Conservation (phyloP, 176 grass and related monocot genomes). For the Hsuehochloa calcarea region DNA sequence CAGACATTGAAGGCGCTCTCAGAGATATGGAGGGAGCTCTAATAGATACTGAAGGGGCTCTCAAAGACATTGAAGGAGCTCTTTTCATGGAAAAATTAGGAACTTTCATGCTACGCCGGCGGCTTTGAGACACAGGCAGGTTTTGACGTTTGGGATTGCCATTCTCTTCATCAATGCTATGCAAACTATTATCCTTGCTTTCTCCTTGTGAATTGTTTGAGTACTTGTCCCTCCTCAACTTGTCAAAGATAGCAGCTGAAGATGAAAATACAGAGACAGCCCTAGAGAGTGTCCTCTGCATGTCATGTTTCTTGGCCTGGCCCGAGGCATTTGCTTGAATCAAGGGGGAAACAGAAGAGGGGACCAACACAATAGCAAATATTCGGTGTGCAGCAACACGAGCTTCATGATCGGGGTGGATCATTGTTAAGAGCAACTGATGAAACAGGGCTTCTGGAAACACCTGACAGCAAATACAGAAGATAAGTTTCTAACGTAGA, state of each 20-base stretch:
- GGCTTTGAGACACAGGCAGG: constrained; percentile 69
- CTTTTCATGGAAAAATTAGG: constrained; percentile 68
- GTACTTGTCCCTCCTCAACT: constrained; percentile 71
- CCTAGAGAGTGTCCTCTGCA: constrained; percentile 94
- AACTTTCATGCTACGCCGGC: constrained; percentile 51
- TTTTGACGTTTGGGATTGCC: constrained; percentile 52
- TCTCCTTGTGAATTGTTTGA: constrained; percentile 56
- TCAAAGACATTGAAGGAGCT: constrained; percentile 52
- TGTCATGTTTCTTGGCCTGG: constrained; percentile 54
- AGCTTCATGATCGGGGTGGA: constrained; percentile 91
- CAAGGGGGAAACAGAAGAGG: constrained; percentile 78
- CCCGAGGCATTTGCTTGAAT: constrained; percentile 46
- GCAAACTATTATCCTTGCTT: constrained; percentile 44
- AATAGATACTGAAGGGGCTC: constrained; percentile 53
- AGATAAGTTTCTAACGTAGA: constrained; percentile 30
- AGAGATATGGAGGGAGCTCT: constrained; percentile 44
- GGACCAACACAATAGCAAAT: constrained; percentile 98
- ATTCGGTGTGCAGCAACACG: constrained; percentile 88
- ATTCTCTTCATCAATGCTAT: constrained; percentile 40
- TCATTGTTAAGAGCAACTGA: constrained; percentile 95
- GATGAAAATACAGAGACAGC: constrained; percentile 99
- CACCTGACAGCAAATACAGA: constrained; percentile 56
- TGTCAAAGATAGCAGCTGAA: constrained; percentile 98
- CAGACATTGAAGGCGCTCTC: constrained; percentile 55
- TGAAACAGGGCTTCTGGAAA: constrained; percentile 98